A percentile compares a stretch with the other conserved stretches of the same genome.
Conservation (phyloP, 306 rosid species). For the Rosa rugosa region DNA sequence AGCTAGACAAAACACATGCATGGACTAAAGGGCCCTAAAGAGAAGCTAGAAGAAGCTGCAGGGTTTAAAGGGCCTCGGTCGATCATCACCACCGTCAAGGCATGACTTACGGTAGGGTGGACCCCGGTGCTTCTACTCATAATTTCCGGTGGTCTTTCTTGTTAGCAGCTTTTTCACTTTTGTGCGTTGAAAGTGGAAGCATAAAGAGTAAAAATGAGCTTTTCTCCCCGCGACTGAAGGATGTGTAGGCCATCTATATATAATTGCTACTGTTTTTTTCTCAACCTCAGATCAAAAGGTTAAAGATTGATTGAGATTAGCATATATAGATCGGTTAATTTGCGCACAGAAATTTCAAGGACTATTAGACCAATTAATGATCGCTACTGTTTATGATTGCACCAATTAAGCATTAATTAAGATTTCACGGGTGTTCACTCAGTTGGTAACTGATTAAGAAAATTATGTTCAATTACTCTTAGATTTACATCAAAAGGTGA, state of each 20-base stretch:
- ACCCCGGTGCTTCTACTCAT: conserved; percentile 22
- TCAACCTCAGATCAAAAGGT: too few species aligned
- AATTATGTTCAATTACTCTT: too few species aligned
- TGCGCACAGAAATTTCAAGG: background rate
- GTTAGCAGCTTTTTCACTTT: background rate
- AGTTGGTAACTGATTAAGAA: too few species aligned
- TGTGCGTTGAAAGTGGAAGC: conserved; percentile 12
- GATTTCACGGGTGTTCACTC: too few species aligned
- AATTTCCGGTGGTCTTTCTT: too few species aligned
- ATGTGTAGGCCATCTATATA: conserved; percentile 15
- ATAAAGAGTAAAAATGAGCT: background rate
- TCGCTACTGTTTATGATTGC: too few species aligned
- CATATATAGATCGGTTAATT: too few species aligned
- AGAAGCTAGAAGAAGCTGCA: conserved; percentile 21
- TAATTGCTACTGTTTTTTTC: too few species aligned
- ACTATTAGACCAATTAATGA: too few species aligned
- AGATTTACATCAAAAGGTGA: too few species aligned
- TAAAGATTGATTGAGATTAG: too few species aligned
- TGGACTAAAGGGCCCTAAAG: background rate
- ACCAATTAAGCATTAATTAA: too few species aligned
- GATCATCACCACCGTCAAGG: conserved; percentile 36
- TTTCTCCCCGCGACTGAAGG: conserved; percentile 31
- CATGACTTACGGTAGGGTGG: conserved; percentile 74
- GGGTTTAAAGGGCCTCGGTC: conserved; percentile 16
- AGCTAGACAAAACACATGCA: background rate